phyloP scores from a whole-genome alignment of 2,329 filamentous ascomycete genomes.

The Aspergillus candidus region DNA sequence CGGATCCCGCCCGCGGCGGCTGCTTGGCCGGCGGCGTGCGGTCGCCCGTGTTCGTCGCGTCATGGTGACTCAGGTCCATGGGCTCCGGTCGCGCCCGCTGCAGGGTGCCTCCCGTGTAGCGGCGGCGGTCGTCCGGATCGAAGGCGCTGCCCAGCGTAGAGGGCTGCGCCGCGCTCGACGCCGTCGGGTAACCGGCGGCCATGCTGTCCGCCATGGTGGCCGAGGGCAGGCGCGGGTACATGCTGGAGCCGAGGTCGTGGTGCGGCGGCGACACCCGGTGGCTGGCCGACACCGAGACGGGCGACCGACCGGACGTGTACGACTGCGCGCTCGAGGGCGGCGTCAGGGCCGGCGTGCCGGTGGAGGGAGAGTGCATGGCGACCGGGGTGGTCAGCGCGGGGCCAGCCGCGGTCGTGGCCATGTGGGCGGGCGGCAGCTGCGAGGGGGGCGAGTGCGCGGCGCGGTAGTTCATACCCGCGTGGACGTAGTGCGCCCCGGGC shows the following conservation, averaged over 20 bases:
- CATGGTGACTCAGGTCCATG: conserved; percentile 33
- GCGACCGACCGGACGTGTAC: conserved; percentile 58
- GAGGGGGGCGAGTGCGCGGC: conserved; percentile 52
- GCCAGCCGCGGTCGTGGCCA: conserved; percentile 31
- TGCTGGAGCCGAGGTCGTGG: conserved; percentile 43
- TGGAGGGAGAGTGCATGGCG: conserved; percentile 38
- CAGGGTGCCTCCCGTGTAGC: conserved; percentile 56
- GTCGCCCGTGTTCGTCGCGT: conserved; percentile 20
- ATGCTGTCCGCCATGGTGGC: conserved; percentile 54
- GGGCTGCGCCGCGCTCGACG: conserved; percentile 52
- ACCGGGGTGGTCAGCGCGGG: conserved; percentile 36
- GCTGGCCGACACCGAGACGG: conserved; percentile 48
- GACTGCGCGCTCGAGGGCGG: conserved; percentile 58
- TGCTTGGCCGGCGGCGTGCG: conserved; percentile 30
- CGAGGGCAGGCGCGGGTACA: conserved; percentile 60
- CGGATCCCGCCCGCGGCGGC: conserved; percentile 9
- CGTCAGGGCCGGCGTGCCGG: conserved; percentile 57
- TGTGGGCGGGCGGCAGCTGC: conserved; percentile 38
- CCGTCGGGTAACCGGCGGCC: conserved; percentile 44
- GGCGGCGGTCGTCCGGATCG: conserved; percentile 54
- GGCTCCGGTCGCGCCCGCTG: conserved; percentile 46
- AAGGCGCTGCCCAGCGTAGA: conserved; percentile 56
- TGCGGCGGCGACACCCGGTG: conserved; percentile 47
- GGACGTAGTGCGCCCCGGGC: conserved; percentile 62
- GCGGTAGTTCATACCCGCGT: conserved; percentile 47